Evolutionary conservation across 768 basidiomycete genomes (phyloP), one percentile per base, ranked within the genome.

Genomic region (Pulveroboletus sp.): DNA sequence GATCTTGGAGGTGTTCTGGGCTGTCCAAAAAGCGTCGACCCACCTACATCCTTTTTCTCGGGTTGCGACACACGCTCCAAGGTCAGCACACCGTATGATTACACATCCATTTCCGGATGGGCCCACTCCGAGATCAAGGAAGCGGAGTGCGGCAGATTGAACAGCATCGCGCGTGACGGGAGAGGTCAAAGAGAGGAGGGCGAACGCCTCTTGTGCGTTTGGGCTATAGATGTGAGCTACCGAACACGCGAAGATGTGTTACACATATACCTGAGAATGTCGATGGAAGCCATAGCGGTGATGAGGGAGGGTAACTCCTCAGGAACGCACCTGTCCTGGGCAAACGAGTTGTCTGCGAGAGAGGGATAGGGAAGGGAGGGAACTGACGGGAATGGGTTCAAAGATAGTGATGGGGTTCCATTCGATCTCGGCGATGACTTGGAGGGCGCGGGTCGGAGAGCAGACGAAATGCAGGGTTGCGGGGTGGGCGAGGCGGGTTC

Each of bases 371-470:
- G 39, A 28, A 24, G 31, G 46, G 44, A 18, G 13, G 43, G 26
- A 4, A 74, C 81, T 49, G 43, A 91, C 90, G 50, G 90, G 91
- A 55, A 93, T 87, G 2, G 93, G 93, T 68, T 94, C 92, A 57
- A 84, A 95, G 38, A 93, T 81, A 2, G 80, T 76, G 39, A 71
- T 70, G 5, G 92, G 86, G 8, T 69, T 59, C 89, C 91, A 92
- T 9, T 71, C 62, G 11, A 86, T 75, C 64, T 93, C 84, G 32
- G 77, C 74, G 54, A 89, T 71, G 50, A 94, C 85, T 5, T 71
- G 70, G 13, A 72, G 65, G 5, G 89, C 89, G 38, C 93, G 78
- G 2, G 72, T 63, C 0, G 93, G 91, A 4, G 90, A 90, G 62
- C 91, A 94, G 18, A 93, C 83, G 58, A 92, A 92, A 66, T 96